phyloP scores from a whole-genome alignment of 768 basidiomycete genomes.

The Suillus subluteus region DNA sequence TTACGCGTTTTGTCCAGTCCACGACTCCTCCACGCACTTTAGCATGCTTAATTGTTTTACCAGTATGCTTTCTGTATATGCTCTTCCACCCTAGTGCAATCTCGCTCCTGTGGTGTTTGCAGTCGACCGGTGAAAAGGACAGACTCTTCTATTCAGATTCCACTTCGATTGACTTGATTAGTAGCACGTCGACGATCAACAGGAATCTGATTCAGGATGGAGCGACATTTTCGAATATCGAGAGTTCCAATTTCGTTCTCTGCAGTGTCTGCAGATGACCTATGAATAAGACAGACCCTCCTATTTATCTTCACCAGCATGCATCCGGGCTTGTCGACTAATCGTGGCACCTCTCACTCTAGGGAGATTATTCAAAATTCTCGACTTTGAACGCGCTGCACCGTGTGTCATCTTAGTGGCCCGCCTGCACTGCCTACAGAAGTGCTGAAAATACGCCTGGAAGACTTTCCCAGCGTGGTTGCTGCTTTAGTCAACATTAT shows the following conservation, averaged over 20 bases:
- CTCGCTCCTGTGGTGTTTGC: neutral
- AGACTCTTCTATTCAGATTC: neutral
- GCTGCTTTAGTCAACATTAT: neutral
- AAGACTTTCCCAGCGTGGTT: neutral
- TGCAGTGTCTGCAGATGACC: neutral
- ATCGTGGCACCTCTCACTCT: neutral
- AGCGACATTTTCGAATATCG: neutral
- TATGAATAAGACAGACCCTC: neutral
- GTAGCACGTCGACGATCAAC: neutral
- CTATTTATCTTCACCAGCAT: neutral
- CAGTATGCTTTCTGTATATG: no score
- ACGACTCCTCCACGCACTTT: no score
- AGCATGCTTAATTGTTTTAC: no score
- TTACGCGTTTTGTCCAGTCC: no score
- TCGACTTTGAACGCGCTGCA: neutral
- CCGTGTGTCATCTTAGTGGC: neutral
- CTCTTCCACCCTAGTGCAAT: neutral
- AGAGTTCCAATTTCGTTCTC: neutral
- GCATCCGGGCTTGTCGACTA: neutral
- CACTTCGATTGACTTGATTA: neutral
- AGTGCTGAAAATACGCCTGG: neutral
- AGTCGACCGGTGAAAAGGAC: neutral
- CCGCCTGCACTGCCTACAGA: neutral
- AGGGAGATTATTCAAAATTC: neutral
- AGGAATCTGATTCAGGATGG: neutral